A percentile compares a stretch with the other conserved stretches of the same genome.
phyloP scores from a whole-genome alignment of 2,329 filamentous ascomycete species.

The Alternaria dauci region DNA sequence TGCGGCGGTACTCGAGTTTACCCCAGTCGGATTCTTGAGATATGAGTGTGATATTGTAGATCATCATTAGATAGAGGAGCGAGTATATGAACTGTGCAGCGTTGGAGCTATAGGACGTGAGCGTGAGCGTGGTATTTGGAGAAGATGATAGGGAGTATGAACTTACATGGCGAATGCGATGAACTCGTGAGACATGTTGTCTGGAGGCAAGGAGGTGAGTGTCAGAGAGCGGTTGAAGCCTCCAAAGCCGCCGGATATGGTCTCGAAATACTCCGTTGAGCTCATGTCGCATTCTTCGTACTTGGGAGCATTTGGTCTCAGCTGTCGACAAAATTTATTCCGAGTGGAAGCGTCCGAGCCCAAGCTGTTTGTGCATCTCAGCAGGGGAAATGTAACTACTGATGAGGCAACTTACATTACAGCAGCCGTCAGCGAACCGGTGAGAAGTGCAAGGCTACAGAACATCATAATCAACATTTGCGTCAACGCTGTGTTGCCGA shows the following conservation, averaged over 20 bases:
- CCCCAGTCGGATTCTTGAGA: background rate
- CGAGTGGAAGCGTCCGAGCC: background rate
- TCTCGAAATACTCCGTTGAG: background rate
- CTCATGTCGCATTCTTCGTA: background rate
- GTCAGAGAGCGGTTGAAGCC: background rate
- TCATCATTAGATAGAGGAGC: background rate
- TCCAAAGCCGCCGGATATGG: background rate
- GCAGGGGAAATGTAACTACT: background rate
- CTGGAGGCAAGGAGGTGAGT: background rate
- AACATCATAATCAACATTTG: background rate
- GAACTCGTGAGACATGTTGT: background rate
- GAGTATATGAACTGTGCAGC: background rate
- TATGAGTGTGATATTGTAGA: background rate
- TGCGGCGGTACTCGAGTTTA: background rate
- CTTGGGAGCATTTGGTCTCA: too few species aligned
- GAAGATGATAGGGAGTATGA: background rate
- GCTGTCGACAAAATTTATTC: background rate
- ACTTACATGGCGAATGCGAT: background rate
- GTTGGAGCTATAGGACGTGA: background rate
- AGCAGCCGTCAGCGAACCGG: background rate
- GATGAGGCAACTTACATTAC: background rate
- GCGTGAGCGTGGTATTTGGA: fast-evolving
- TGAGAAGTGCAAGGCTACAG: background rate
- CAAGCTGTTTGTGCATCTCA: background rate
- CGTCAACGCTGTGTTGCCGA: background rate